Evolutionary conservation across 805 yeast species (phyloP), one percentile per base, ranked within the genome.

Genomic region (Wickerhamiella parazyma): DNA sequence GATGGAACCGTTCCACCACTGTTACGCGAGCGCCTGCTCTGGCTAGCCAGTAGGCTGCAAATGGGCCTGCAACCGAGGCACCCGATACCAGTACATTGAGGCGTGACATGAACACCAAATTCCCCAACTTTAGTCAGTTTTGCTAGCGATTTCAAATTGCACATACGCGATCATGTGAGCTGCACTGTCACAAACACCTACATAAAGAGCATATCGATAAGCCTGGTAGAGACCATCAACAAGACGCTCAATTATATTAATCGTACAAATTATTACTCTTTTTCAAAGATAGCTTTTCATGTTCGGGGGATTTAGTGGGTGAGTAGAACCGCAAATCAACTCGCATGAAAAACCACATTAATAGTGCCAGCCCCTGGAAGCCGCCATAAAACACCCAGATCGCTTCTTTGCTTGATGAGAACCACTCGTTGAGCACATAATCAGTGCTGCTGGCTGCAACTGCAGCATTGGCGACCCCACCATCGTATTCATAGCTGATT

Each of bases 311-410:
- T n/a, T n/a, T n/a, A n/a, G n/a, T n/a, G n/a, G 41, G 41, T 9
- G 16, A 16, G 33, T 37, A 37, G 17, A 37, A 37, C 6, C 41
- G 21, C 25, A 37, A 14, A 19, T 37, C 41, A 18, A 37, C 26
- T 6, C 41, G 21, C 22, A n/a, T 25, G 8, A 37, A 4, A 9
- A 37, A 31, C 33, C 33, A 37, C 22, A 16, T n/a, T 16, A 37
- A 5, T 2, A 26, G 16, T 2, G 17, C 25, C 4, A 37, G 33
- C 3, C 24, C 18, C 34, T 37, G 33, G 3, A 37, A 6, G 9
- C 41, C 41, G 12, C 41, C 41, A 12, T 37, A 37, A 17, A 37
- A 37, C 17, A 22, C 34, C 41, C 41, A 37, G 6, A 37, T 31
- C 10, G 39, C 39, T 11, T 24, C 31, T 4, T 16, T 19, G 19